phyloP scores from a whole-genome alignment of 257 asterid species.

The Solanum appendiculatum region DNA sequence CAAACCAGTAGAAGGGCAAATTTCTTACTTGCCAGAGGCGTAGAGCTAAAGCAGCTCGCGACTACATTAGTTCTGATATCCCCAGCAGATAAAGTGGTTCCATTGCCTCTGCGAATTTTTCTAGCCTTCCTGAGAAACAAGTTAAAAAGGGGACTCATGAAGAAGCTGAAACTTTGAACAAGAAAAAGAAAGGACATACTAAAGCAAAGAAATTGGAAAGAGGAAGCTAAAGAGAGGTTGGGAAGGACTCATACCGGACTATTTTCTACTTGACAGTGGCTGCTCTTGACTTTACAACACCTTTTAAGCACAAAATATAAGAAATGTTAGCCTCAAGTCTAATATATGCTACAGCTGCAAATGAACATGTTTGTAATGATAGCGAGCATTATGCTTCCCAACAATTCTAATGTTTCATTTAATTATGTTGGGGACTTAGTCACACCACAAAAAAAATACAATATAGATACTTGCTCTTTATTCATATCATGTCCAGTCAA shows the following conservation, averaged over 20 bases:
- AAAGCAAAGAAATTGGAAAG: not conserved
- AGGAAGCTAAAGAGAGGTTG: too few relatives aligned
- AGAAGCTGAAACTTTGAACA: not conserved
- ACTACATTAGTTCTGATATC: slow-evolving; percentile 18
- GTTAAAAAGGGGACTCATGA: not conserved
- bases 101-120: slow-evolving; percentile 46
- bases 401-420: not conserved
- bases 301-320: slow-evolving; percentile 16
- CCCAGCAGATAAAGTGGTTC: slow-evolving; percentile 17
- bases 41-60: slow-evolving; percentile 14
- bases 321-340: slow-evolving; percentile 11
- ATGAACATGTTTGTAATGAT: too few relatives aligned
- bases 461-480: not conserved
- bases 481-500: not conserved
- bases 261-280: slow-evolving; percentile 31
- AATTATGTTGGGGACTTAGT: not conserved
- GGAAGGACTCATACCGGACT: slow-evolving; percentile 32
- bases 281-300: slow-evolving; percentile 35
- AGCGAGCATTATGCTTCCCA: not conserved
- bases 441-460: not conserved
- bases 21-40: slow-evolving; percentile 15
- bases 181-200: not conserved
- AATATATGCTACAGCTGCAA: too few relatives aligned
- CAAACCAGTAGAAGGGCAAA: not conserved
- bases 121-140: slow-evolving; percentile 58